Evolutionary conservation across 352 stramenopile genomes (phyloP), one percentile per base, ranked within the genome.

Genomic region (Aphanomyces cochlioides): DNA sequence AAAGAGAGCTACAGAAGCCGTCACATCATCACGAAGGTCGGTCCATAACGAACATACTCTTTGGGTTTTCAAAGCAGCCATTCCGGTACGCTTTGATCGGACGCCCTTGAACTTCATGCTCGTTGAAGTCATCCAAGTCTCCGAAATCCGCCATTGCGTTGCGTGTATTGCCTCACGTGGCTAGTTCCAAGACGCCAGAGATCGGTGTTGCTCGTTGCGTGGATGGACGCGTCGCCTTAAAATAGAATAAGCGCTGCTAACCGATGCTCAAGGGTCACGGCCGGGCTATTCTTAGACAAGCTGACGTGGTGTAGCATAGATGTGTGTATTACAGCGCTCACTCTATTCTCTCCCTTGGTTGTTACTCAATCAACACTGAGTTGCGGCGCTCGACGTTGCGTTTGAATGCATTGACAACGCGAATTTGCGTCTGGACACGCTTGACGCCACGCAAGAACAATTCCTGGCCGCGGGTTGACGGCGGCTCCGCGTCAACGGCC

Each of bases 81-180:
- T 91, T 91, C 73, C 83, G 88, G 73, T 90, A 91, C 45, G 83
- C 83, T 56, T 87, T 88, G 71, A 91, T 91, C 66, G 80, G 83
- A 65, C 89, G 89, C 28, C 83, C 83, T 71, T 89, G 82, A 65
- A 88, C 83, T 60, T 83, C 83, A 76, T 90, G 82, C 75, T 91
- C 83, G 72, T 81, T 89, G 66, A 91, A 91, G 77, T 88, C 78
- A 73, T 91, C 84, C 56, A 91, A 88, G 72, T 89, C 82, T 61
- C 82, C 82, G 75, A 90, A 90, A 75, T 91, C 82, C 65, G 66
- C 84, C 84, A 89, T 90, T 12, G 54, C 54, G 34, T 19, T 37
- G 43, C 17, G 43, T 50, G 43, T 50, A 2, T n/a, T n/a, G 43
- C 43, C 28, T 50, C 10, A 12, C 43, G 17, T n/a, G 43, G 10